phyloP scores from a whole-genome alignment of 2,329 filamentous ascomycete species.

The Pseudocercospora pini-densiflorae region DNA sequence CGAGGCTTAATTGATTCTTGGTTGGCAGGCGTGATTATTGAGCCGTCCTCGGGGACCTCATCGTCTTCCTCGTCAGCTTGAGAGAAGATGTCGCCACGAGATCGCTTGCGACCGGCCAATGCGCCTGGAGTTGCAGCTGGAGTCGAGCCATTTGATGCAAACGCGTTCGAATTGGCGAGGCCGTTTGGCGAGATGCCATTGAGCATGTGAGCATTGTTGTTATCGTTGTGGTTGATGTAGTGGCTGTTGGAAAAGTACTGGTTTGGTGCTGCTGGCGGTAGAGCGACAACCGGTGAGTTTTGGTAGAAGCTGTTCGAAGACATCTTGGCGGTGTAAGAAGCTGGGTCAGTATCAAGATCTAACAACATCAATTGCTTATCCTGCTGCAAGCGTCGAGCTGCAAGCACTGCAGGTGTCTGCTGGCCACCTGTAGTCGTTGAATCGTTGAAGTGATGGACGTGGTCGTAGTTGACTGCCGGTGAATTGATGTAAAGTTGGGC shows the following conservation, averaged over 20 bases:
- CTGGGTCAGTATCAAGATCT: constrained; percentile 40
- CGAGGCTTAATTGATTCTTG: constrained; percentile 59
- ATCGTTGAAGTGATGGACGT: constrained; percentile 3
- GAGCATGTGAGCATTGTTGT: constrained; percentile 22
- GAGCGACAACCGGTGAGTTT: constrained; percentile 53
- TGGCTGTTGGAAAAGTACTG: constrained; percentile 39
- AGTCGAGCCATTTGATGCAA: constrained; percentile 27
- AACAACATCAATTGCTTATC: constrained; percentile 39
- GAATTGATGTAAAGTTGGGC: not conserved
- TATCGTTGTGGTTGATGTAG: constrained; percentile 29
- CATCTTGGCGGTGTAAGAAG: constrained; percentile 27
- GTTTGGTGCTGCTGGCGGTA: constrained; percentile 47
- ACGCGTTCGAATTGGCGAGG: constrained; percentile 28
- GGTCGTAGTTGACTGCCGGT: not conserved
- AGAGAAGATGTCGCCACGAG: constrained; percentile 68
- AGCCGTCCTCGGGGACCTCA: constrained; percentile 52
- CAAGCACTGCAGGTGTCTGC: constrained; percentile 33
- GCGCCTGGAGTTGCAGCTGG: constrained; percentile 35
- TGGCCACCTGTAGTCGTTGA: constrained; percentile 35
- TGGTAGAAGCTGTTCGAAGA: constrained; percentile 47
- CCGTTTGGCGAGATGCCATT: constrained; percentile 33
- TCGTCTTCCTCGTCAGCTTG: constrained; percentile 65
- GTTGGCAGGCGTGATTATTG: constrained; percentile 46
- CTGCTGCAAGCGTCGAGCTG: constrained; percentile 29
- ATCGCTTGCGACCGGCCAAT: constrained; percentile 72